A percentile compares a stretch with the other conserved stretches of the same genome.
Evolutionary conservation across 2,329 filamentous ascomycete genomes (phyloP).

Genomic region (Rasamsonia emersonii): DNA sequence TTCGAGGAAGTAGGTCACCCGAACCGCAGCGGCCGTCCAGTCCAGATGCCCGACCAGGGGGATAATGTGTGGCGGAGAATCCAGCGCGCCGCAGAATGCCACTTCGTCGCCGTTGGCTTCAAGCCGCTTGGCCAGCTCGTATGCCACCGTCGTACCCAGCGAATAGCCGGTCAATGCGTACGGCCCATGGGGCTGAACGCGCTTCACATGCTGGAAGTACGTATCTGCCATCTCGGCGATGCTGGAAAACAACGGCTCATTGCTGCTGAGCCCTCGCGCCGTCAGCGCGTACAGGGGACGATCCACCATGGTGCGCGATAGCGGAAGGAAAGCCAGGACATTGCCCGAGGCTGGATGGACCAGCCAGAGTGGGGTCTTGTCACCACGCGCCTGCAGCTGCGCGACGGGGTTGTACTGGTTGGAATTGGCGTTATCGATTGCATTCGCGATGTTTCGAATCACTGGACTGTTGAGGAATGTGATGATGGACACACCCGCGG

Average conservation of each 20-base stretch:
- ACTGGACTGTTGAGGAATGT: slow-evolving; percentile 18
- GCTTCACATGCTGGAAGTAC: slow-evolving; percentile 32
- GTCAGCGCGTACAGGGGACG: slow-evolving; percentile 42
- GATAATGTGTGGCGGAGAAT: slow-evolving; percentile 41
- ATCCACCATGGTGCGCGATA: slow-evolving; percentile 18
- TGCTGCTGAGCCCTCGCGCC: slow-evolving; percentile 21
- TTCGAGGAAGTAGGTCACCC: slow-evolving; percentile 32
- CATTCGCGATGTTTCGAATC: slow-evolving; percentile 13
- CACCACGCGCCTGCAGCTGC: slow-evolving; percentile 15
- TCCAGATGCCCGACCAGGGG: slow-evolving; percentile 28
- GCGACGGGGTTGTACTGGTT: slow-evolving; percentile 16
- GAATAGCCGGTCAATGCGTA: slow-evolving; percentile 44
- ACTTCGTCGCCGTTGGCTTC: slow-evolving; percentile 29
- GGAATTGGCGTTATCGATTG: slow-evolving; percentile 4
- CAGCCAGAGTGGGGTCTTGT: slow-evolving; percentile 20
- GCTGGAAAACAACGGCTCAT: slow-evolving; percentile 23
- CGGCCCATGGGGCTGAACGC: slow-evolving; percentile 37
- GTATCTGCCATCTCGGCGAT: slow-evolving; percentile 31
- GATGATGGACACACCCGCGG: slow-evolving; percentile 23
- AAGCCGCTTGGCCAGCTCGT: slow-evolving; percentile 40
- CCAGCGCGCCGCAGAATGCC: slow-evolving; percentile 27
- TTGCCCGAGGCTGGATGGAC: slow-evolving; percentile 29
- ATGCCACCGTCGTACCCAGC: slow-evolving; percentile 41
- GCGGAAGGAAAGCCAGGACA: slow-evolving; percentile 25
- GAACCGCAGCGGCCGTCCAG: slow-evolving; percentile 29